Base-by-base conservation (phyloP, 1,284 basidiomycete genomes). In the Tilletiaria anomala region DNA sequence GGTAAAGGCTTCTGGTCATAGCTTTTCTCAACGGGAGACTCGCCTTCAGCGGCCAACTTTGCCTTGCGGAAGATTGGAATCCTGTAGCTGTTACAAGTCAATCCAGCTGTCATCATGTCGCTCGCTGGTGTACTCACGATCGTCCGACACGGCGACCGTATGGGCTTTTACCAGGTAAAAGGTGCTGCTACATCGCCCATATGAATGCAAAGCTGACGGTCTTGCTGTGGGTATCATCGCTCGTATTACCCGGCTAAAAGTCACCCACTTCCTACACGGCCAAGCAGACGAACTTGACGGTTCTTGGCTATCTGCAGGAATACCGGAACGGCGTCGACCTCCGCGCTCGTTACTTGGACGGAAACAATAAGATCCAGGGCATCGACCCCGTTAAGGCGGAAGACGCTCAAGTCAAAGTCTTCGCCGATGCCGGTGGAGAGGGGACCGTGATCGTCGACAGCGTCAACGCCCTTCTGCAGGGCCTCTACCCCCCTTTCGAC, bases 61-160 rank as follows among this genome's bases (percentile, higher is more conserved):
- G n/a, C n/a, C n/a, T n/a, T n/a, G n/a, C n/a, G n/a, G n/a, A n/a
- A n/a, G n/a, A n/a, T n/a, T n/a, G n/a, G n/a, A n/a, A n/a, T n/a
- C n/a, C n/a, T n/a, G n/a, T n/a, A n/a, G n/a, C n/a, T n/a, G n/a
- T n/a, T n/a, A n/a, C n/a, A n/a, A n/a, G n/a, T n/a, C n/a, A n/a
- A n/a, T 17, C 33, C 10, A 10, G 16, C 10, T 16, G 18, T 22
- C 11, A 18, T 18, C 18, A 37, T 17, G 8, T 15, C 52, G 6
- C 52, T 84, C 45, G 76, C 81, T 54, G 83, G 84, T 68, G 79
- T 81, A 56, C 75, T 88, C 57, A 72, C 85, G 61, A 72, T 88
- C 56, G 78, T 80, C 45, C 79, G 84, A 54, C 86, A 86, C 59
- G 85, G 84, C 47, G 84, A 86, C 69, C 76, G 82, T 45, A 70